These are phyloP conservation scores for Monoraphidium neglectum DNA, from an alignment of 139 green algal species.

Conservation along the genomic window DNA sequence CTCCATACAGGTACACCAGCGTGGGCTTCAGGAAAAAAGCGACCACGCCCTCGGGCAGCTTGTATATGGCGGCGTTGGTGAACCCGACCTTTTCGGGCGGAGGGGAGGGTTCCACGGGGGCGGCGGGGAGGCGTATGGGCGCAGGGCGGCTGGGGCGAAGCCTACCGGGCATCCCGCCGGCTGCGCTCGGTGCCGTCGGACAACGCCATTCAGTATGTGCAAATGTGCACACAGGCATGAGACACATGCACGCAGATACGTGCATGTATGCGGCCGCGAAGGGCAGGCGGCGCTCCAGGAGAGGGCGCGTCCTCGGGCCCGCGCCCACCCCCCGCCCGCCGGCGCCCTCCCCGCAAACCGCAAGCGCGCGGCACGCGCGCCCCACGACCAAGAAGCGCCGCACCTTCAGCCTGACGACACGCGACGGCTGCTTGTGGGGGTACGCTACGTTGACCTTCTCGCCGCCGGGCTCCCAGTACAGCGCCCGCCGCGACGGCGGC, in stretches of 20 bases:
- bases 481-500: background rate
- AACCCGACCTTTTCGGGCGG: slow-evolving; percentile 41
- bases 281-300: too few species aligned
- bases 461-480: slow-evolving; percentile 26
- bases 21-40: slow-evolving; percentile 62
- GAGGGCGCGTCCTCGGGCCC: too few species aligned
- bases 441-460: slow-evolving; percentile 42
- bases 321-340: background rate
- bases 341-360: too few species aligned
- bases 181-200: too few species aligned
- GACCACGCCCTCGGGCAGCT: slow-evolving; percentile 45
- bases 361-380: too few species aligned
- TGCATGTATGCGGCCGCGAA: too few species aligned
- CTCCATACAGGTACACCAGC: slow-evolving; percentile 58
- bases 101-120: background rate
- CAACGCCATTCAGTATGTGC: too few species aligned
- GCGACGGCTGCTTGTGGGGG: slow-evolving; percentile 43
- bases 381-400: too few species aligned
- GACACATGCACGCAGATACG: background rate
- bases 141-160: background rate
- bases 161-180: background rate
- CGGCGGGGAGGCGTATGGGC: background rate
- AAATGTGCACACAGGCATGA: too few species aligned
- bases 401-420: slow-evolving; percentile 57
- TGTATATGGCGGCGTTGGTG: slow-evolving; percentile 43